These are phyloP conservation scores for Boletus reticulatus DNA, from an alignment of 768 basidiomycete genomes.

Conservation along the genomic window DNA sequence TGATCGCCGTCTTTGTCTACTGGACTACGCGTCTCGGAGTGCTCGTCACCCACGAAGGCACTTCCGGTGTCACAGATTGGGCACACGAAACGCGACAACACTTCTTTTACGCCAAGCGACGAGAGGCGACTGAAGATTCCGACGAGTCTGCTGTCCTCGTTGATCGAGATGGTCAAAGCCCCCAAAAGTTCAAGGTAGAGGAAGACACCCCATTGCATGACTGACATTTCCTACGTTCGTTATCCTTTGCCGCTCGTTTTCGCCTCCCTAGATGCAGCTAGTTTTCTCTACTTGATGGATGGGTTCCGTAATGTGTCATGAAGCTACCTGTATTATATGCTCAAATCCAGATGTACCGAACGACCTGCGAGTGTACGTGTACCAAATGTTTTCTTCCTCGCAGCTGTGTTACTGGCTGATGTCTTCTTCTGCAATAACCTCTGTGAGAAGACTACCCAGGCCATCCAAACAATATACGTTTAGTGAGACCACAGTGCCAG, in stretches of 20 bases:
- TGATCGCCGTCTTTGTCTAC: conserved; percentile 30
- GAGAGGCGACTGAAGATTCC: conserved; percentile 23
- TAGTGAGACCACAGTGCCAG: no score
- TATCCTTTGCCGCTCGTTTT: neutral
- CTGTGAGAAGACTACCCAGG: no score
- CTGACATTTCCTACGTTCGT: neutral
- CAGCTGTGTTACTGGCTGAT: no score
- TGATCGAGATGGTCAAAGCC: conserved; percentile 13
- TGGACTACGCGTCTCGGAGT: conserved; percentile 33
- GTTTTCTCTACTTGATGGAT: neutral
- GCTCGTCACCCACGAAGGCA: conserved; percentile 35
- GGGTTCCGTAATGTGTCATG: neutral
- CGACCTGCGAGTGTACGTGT: neutral
- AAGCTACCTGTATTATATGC: conserved; percentile 14
- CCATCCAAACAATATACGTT: no score
- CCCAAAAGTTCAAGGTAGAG: conserved; percentile 24
- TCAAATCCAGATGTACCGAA: conserved; percentile 6
- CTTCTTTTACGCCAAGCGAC: conserved; percentile 14
- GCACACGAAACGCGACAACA: conserved; percentile 25
- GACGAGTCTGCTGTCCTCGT: conserved; percentile 26
- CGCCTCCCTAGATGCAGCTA: neutral
- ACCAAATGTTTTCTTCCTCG: neutral
- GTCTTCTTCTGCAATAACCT: no score
- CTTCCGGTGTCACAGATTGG: conserved; percentile 31
- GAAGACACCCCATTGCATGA: conserved; percentile 1